phyloP scores from a whole-genome alignment of 2,329 filamentous ascomycete species.

The Alternaria ethzedia region DNA sequence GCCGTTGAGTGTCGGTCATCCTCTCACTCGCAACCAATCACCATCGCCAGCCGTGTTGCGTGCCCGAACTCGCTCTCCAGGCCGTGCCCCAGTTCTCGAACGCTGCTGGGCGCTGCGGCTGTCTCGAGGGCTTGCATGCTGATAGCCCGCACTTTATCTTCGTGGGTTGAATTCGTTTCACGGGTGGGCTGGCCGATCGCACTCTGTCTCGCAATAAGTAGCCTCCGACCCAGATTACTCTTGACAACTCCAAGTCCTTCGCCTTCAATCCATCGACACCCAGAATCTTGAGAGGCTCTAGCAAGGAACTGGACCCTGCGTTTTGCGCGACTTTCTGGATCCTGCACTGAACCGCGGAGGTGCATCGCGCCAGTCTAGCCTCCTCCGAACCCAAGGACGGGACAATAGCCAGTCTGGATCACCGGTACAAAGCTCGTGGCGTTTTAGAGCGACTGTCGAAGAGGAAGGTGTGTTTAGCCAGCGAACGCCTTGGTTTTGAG shows the following conservation, averaged over 20 bases:
- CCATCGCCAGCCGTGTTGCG: conserved; percentile 4
- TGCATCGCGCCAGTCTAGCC: conserved; percentile 11
- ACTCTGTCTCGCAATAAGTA: conserved; percentile 7
- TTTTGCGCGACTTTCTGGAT: conserved; percentile 1
- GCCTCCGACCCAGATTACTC: not conserved
- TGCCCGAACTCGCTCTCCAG: conserved; percentile 9
- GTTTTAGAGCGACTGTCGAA: conserved; percentile 14
- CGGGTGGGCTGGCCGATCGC: not conserved
- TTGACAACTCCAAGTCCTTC: not conserved
- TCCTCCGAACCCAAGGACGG: not conserved
- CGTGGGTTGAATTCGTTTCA: not conserved
- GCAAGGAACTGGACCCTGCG: not conserved
- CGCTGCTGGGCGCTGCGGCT: not conserved
- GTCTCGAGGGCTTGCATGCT: not conserved
- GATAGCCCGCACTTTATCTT: not conserved
- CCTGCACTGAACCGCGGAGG: conserved; percentile 6
- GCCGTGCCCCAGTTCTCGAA: conserved; percentile 3
- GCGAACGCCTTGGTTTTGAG: not conserved
- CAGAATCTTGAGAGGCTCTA: not conserved
- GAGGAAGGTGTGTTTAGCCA: conserved; percentile 20
- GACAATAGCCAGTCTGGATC: conserved; percentile 19
- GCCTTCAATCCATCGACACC: not conserved
- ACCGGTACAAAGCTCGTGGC: conserved; percentile 10
- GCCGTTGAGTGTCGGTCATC: not conserved
- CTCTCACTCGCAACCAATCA: conserved; percentile 10